Evolutionary conservation across 192 early-diverging fungal species (phyloP), one percentile per base, ranked within the genome.

Genomic region (Ramicandelaber brevisporus): DNA sequence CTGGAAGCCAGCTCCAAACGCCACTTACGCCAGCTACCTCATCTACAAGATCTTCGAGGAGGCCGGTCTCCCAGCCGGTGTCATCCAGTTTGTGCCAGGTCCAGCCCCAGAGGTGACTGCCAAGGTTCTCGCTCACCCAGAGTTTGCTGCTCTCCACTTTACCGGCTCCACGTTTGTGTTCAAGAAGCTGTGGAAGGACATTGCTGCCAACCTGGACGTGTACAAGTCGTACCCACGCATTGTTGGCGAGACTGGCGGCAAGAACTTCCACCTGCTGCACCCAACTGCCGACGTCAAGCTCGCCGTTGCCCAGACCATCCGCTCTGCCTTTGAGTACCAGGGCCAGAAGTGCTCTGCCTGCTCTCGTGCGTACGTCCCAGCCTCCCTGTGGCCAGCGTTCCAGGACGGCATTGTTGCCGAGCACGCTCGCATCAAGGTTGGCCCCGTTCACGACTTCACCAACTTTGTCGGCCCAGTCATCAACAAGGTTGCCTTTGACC

Each of bases 261-360:
- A 97, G 63, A 97, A 97, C 72, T 89, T 84, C 68, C 92, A 97
- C 43, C 54, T 97, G 32, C 44, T 92, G 26, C 87, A 93, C 54
- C 48, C 55, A 12, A 48, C 55, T 6, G 81, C 72, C 23, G 68
- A 79, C 51, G 53, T 74, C 16, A 57, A 54, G 20, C 61, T 68
- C 23, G 85, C 78, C 8, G 92, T 76, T 40, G 36, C 73, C 40
- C 75, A 82, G 53, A 92, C 92, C 20, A 70, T 97, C 40, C 73
- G 92, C 29, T 72, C 65, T 10, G 61, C 80, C 0, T 97, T 97
- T 46, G 92, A 97, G 64, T 97, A 76, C 73, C 75, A 78, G 50
- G 92, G 92, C 20, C 92, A 97, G 55, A 97, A 97, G 63, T 97
- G 92, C 60, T 87, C 82, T 31, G 92, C 92, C 14, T 79, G 73